A percentile compares a stretch with the other conserved stretches of the same genome.
phyloP scores from a whole-genome alignment of 2,329 filamentous ascomycete species.

The Exophiala mesophila region DNA sequence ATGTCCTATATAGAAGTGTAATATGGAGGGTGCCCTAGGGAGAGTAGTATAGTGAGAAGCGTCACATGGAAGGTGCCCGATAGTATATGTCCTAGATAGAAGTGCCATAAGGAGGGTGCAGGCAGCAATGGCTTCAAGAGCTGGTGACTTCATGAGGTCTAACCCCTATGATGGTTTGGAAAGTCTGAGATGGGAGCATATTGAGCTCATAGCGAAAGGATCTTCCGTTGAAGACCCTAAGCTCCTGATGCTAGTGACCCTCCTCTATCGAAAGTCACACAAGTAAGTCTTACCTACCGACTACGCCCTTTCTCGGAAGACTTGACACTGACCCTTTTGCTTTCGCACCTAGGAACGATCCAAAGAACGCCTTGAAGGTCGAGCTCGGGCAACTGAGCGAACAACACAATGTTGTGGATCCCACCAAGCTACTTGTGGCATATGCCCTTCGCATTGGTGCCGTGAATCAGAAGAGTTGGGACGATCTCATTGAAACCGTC shows the following conservation, averaged over 20 bases:
- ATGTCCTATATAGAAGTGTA: too few relatives aligned
- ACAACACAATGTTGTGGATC: neutral
- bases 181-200: neutral
- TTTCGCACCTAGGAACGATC: neutral
- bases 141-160: neutral
- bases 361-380: neutral
- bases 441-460: neutral
- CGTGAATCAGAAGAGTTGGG: neutral
- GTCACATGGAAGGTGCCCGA: too few relatives aligned
- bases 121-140: neutral
- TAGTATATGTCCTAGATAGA: too few relatives aligned
- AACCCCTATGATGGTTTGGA: neutral
- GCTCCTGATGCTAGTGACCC: neutral
- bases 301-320: neutral
- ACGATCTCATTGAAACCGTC: neutral
- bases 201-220: neutral
- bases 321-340: neutral
- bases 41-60: too few relatives aligned
- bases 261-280: neutral
- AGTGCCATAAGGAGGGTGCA: too few relatives aligned
- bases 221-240: neutral
- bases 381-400: neutral
- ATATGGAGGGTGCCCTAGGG: too few relatives aligned
- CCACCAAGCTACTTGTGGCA: neutral
- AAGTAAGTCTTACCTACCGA: neutral